Evolutionary conservation across 345 rosid species (phyloP).

Genomic region (Atalantia buxifolia): DNA sequence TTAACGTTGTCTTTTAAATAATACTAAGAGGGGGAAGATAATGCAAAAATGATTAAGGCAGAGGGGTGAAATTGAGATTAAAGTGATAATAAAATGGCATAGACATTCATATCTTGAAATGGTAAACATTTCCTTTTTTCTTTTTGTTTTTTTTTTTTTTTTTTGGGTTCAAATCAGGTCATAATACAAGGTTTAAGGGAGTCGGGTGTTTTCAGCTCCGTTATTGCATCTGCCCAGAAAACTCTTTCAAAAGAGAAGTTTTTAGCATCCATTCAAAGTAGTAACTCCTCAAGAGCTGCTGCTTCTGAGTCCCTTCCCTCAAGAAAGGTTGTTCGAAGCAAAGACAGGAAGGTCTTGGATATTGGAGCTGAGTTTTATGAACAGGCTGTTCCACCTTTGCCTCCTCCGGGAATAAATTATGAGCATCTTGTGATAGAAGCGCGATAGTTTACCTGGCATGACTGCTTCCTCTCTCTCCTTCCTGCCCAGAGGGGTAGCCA

Average conservation of each 20-base stretch:
- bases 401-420: constrained; percentile 61
- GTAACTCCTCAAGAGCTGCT: constrained; percentile 50
- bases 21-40: neutral
- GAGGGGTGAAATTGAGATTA: neutral
- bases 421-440: constrained; percentile 21
- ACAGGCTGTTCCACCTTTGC: constrained; percentile 71
- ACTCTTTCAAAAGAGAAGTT: constrained; percentile 55
- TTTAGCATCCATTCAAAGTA: constrained; percentile 40
- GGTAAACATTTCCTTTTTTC: neutral
- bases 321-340: constrained; percentile 41
- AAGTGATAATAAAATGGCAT: neutral
- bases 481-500: constrained; percentile 3
- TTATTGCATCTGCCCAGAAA: constrained; percentile 53
- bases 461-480: constrained; percentile 29
- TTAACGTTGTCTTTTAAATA: neutral
- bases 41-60: neutral
- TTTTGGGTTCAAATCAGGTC: constrained; percentile 37
- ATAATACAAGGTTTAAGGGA: constrained; percentile 80
- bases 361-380: constrained; percentile 25
- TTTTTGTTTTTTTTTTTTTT: neutral
- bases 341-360: constrained; percentile 54
- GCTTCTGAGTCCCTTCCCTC: constrained; percentile 50
- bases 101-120: neutral
- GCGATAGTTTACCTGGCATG: constrained; percentile 6
- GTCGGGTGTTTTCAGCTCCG: constrained; percentile 76